phyloP scores from a whole-genome alignment of 169 alveolate species.

The Blepharisma undulans region DNA sequence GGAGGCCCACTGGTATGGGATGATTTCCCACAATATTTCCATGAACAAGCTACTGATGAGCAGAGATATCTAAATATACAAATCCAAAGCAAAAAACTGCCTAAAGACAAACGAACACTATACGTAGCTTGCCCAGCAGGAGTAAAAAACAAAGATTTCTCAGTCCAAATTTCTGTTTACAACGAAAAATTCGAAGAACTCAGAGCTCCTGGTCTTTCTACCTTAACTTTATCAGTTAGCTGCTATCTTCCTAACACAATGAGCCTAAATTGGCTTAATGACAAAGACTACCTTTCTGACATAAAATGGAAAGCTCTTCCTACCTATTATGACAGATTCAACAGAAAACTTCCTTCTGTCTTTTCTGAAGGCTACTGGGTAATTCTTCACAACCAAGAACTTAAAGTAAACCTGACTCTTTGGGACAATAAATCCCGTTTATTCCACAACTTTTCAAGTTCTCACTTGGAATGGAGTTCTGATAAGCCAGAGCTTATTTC shows the following conservation, averaged over 20 bases:
- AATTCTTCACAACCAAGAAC: slow-evolving; percentile 11
- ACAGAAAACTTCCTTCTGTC: neutral
- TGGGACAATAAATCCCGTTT: neutral
- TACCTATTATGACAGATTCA: neutral
- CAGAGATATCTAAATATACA: neutral
- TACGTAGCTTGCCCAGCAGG: neutral
- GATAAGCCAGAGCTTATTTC: neutral
- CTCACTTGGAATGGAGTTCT: neutral
- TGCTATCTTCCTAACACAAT: neutral
- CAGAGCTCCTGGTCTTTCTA: neutral
- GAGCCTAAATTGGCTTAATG: neutral
- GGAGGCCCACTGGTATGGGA: slow-evolving; percentile 41
- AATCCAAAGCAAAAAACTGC: neutral
- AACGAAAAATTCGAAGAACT: slow-evolving; percentile 13
- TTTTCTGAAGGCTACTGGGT: slow-evolving; percentile 32
- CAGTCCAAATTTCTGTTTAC: neutral
- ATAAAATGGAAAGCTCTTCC: slow-evolving; percentile 11
- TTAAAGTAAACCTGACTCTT: neutral
- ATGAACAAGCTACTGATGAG: neutral
- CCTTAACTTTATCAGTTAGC: neutral
- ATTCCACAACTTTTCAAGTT: slow-evolving; percentile 18
- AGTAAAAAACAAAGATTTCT: neutral
- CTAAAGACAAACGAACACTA: neutral
- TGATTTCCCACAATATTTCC: neutral
- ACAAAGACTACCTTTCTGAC: neutral